A percentile compares a stretch with the other conserved stretches of the same genome.
Evolutionary conservation across 805 yeast species (phyloP).

Genomic region (Schwanniomyces occidentalis): DNA sequence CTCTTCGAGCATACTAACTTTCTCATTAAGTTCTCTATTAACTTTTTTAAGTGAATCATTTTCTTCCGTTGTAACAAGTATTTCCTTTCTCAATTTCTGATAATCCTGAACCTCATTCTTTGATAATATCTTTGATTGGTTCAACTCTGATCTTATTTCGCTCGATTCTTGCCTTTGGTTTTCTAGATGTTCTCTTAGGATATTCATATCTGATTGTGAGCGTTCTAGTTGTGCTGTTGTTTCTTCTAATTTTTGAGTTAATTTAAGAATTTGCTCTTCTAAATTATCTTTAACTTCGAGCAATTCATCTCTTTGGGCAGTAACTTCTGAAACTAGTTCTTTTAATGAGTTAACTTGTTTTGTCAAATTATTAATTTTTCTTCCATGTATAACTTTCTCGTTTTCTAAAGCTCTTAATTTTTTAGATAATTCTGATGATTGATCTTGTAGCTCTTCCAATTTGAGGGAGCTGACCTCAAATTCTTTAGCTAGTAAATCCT

Average conservation of each 20-base stretch:
- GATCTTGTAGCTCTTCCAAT: slow-evolving; percentile 36
- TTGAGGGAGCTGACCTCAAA: slow-evolving; percentile 42
- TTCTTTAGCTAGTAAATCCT: slow-evolving; percentile 27
- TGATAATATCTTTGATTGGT: slow-evolving; percentile 27
- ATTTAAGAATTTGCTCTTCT: slow-evolving; percentile 29
- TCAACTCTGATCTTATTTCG: slow-evolving; percentile 35
- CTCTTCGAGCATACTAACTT: slow-evolving; percentile 47
- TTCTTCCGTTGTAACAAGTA: slow-evolving; percentile 62
- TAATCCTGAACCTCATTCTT: slow-evolving; percentile 34
- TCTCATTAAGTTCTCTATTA: slow-evolving; percentile 49
- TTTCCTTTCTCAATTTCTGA: slow-evolving; percentile 46
- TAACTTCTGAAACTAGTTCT: slow-evolving; percentile 59
- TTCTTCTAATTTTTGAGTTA: slow-evolving; percentile 28
- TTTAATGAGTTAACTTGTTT: slow-evolving; percentile 58
- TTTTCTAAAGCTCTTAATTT: slow-evolving; percentile 31
- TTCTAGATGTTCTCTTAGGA: slow-evolving; percentile 36
- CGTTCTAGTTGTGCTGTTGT: slow-evolving; percentile 22
- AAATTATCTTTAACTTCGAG: slow-evolving; percentile 36
- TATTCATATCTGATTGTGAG: slow-evolving; percentile 25
- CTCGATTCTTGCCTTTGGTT: slow-evolving; percentile 33
- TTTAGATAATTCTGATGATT: slow-evolving; percentile 25
- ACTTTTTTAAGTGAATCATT: slow-evolving; percentile 61
- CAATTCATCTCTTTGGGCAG: slow-evolving; percentile 62
- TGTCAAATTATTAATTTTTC: slow-evolving; percentile 34
- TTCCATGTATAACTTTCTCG: slow-evolving; percentile 35